Evolutionary conservation across 257 asterid genomes (phyloP).

Genomic region (Orobanche coerulescens): DNA sequence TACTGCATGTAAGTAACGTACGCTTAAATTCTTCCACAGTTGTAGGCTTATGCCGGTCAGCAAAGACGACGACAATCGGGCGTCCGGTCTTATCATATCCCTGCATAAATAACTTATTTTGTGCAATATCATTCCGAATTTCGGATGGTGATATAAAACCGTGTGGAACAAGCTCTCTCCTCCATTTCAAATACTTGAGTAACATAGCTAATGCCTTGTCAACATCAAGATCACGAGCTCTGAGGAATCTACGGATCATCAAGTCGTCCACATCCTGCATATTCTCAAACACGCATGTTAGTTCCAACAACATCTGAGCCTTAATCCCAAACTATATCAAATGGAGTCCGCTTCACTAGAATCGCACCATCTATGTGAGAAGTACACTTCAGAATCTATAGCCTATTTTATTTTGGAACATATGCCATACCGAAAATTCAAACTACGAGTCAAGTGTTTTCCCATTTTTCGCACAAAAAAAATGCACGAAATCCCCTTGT

Average conservation of each 20-base stretch:
- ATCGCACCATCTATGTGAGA: too few relatives aligned
- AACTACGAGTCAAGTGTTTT: too few relatives aligned
- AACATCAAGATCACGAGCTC: conserved; percentile 87
- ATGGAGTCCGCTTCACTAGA: too few relatives aligned
- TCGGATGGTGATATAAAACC: conserved; percentile 48
- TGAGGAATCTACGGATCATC: conserved; percentile 72
- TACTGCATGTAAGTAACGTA: conserved; percentile 22
- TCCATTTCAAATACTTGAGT: conserved; percentile 71
- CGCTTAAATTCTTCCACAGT: conserved; percentile 73
- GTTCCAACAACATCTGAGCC: background rate
- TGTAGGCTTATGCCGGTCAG: conserved; percentile 59
- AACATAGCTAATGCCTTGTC: conserved; percentile 75
- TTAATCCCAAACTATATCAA: too few relatives aligned
- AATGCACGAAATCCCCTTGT: too few relatives aligned
- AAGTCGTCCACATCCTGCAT: conserved; percentile 65
- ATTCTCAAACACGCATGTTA: conserved; percentile 7
- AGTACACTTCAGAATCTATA: too few relatives aligned
- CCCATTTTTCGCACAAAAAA: too few relatives aligned
- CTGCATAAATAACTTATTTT: conserved; percentile 73
- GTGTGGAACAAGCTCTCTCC: conserved; percentile 57
- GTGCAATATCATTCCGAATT: conserved; percentile 53
- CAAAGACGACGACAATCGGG: conserved; percentile 56
- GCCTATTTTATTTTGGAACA: too few relatives aligned
- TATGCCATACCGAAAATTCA: too few relatives aligned
- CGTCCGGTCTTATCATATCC: conserved; percentile 74